Conservation (phyloP, 140 eudicot species). For the Oenanthe javanica region DNA sequence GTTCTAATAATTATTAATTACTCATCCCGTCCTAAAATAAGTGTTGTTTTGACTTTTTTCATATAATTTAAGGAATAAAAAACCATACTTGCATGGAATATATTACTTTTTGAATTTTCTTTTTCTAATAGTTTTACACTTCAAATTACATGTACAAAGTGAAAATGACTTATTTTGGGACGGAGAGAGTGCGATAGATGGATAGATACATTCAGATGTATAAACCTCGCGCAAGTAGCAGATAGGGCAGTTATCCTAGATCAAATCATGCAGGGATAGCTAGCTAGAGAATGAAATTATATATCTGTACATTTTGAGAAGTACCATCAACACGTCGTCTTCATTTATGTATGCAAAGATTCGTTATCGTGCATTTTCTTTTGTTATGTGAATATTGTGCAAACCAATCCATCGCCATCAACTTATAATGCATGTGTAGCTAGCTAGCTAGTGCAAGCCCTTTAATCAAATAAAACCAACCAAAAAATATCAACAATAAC, state of each 20-base stretch:
- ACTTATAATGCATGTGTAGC: not conserved
- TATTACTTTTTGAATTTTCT: too few relatives aligned
- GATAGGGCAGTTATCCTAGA: not conserved
- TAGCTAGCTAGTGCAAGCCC: not conserved
- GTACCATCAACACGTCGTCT: conserved; percentile 6
- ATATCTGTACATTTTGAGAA: too few relatives aligned
- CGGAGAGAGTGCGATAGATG: too few relatives aligned
- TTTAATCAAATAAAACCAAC: not conserved
- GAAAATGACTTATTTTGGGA: too few relatives aligned
- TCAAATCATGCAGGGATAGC: not conserved
- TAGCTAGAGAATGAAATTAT: not conserved
- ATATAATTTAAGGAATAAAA: too few relatives aligned
- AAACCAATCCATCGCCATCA: not conserved
- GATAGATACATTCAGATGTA: not conserved
- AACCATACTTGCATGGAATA: too few relatives aligned
- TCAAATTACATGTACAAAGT: too few relatives aligned
- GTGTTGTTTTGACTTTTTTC: too few relatives aligned
- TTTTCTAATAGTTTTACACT: too few relatives aligned
- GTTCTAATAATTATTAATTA: not conserved
- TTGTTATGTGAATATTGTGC: not conserved
- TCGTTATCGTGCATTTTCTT: not conserved
- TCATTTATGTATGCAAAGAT: not conserved
- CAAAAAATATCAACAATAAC: not conserved
- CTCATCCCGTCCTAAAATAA: too few relatives aligned
- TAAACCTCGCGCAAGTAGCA: not conserved